Base-by-base conservation (phyloP, 176 grass and related monocot genomes). In the Areca catechu region DNA sequence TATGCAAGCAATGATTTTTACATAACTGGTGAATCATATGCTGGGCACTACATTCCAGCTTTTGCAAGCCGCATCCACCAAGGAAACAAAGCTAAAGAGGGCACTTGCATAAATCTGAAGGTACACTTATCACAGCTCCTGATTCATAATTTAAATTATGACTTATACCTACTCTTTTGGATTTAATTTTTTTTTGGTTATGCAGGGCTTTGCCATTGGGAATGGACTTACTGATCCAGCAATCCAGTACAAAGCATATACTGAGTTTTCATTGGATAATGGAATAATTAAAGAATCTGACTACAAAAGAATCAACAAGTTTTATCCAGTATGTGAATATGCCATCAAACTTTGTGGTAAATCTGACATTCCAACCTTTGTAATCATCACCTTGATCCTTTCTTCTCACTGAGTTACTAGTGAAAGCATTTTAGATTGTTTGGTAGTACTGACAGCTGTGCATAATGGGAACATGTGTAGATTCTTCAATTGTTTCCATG, bases 181-280 rank as follows among this genome's bases (percentile, higher is more conserved):
- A 4, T 20, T 27, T 18, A n/a, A 23, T 28, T 63, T 51, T 48
- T 47, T 18, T 7, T 12, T 65, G 6, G 58, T 76, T 49, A 22
- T 77, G 20, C 48, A 97, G 93, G 93, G 93, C 20, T 91, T 92
- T 80, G 93, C 93, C 37, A 92, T 88, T 5, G 93, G 93, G 63
- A 97, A 97, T 56, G 93, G 93, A 3, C 76, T 97, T 79, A 97
- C 93, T 0, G 70, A 92, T 82, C 93, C 93, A 16, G 84, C 68
- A 80, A 91, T 97, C 57, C 93, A 97, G 51, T 97, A 97, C 76
- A 97, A 82, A n/a, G 87, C 87, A 58, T 97, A 97, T 76, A 88
- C 87, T 4, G 93, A 97, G 72, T 97, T 91, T 66, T 87, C 93
- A 49, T 62, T 97, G 61, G 83, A 92, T 57, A 97, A 80, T 75